phyloP scores from a whole-genome alignment of 805 yeast species.

The Clavispora carvajalis region DNA sequence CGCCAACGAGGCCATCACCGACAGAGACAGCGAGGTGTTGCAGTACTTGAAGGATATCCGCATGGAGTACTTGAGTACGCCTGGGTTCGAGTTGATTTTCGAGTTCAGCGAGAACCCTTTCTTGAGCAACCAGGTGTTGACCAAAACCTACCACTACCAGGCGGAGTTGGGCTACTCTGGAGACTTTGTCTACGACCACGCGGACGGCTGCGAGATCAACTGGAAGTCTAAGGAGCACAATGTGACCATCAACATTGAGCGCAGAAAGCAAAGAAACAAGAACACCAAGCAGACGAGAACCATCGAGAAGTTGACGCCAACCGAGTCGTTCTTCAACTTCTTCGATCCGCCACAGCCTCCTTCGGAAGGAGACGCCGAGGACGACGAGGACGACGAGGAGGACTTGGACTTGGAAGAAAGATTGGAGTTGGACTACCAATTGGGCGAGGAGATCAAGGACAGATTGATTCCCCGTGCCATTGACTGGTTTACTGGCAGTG shows the following conservation, averaged over 20 bases:
- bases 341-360: conserved; percentile 90
- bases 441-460: conserved; percentile 95
- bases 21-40: conserved; percentile 83
- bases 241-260: conserved; percentile 81
- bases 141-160: conserved; percentile 90
- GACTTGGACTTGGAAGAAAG: conserved; percentile 75
- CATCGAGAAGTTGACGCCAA: conserved; percentile 90
- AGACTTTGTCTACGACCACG: conserved; percentile 94
- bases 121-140: conserved; percentile 66
- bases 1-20: conserved; percentile 79
- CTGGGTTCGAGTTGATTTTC: conserved; percentile 86
- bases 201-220: conserved; percentile 80
- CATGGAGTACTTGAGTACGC: conserved; percentile 72
- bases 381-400: conserved; percentile 53
- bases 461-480: conserved; percentile 93
- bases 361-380: conserved; percentile 47
- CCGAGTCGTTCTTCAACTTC: conserved; percentile 92
- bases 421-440: conserved; percentile 86
- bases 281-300: conserved; percentile 95
- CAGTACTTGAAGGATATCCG: conserved; percentile 62
- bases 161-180: conserved; percentile 92
- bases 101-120: conserved; percentile 72
- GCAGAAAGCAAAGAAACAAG: conserved; percentile 96
- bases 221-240: conserved; percentile 81
- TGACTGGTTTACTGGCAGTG: conserved; percentile 98